Evolutionary conservation across 495 filamentous ascomycete genomes (phyloP).

Genomic region (Xylaria acuta): DNA sequence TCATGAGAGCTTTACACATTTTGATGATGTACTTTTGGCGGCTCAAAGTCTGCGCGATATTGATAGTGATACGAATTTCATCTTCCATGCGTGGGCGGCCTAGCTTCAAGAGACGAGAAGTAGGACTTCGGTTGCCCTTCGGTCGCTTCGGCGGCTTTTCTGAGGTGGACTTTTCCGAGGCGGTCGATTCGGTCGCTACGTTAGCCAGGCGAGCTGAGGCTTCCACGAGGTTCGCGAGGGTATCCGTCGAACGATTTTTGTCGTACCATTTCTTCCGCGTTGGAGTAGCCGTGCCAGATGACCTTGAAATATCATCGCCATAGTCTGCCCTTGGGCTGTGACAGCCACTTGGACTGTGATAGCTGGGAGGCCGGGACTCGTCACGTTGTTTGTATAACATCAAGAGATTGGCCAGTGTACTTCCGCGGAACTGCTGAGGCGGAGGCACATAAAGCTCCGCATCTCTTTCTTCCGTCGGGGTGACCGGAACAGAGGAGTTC

Average conservation of each 20-base stretch:
- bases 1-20: conserved; percentile 87
- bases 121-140: conserved; percentile 45
- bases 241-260: conserved; percentile 50
- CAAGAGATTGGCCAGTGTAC: conserved; percentile 77
- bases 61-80: conserved; percentile 82
- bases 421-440: conserved; percentile 74
- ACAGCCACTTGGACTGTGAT: conserved; percentile 21
- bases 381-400: conserved; percentile 68
- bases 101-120: conserved; percentile 47
- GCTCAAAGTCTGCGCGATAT: conserved; percentile 83
- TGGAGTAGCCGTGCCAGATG: conserved; percentile 60
- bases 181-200: conserved; percentile 44
- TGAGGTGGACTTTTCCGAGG: conserved; percentile 18
- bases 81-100: conserved; percentile 56
- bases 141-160: conserved; percentile 49
- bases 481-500: conserved; percentile 63
- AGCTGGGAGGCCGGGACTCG: conserved; percentile 35
- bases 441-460: conserved; percentile 70
- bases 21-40: conserved; percentile 85
- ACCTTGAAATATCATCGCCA: conserved; percentile 38
- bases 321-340: conserved; percentile 35
- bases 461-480: conserved; percentile 64
- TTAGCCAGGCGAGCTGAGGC: conserved; percentile 60
- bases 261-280: conserved; percentile 66
- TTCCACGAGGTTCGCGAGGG: conserved; percentile 62